Conservation (phyloP, 1,139 yeast genomes). For the Kodamaea sp. region DNA sequence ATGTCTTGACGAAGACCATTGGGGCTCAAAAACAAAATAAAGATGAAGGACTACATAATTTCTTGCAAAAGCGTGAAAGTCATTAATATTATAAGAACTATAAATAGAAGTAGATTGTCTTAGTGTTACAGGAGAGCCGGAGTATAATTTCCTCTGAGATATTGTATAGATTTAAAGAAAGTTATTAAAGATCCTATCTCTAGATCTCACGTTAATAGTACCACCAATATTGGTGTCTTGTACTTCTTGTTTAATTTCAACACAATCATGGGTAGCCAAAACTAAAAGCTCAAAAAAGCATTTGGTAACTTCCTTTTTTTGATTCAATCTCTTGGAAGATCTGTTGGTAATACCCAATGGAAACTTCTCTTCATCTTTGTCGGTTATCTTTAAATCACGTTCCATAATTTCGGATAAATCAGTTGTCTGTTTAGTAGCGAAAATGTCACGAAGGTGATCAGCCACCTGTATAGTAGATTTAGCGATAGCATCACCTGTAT, state of each 20-base stretch:
- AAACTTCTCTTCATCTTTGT: constrained; percentile 9
- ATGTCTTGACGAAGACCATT: constrained; percentile 12
- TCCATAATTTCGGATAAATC: constrained; percentile 42
- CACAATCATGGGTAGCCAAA: constrained; percentile 73
- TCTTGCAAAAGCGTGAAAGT: constrained; percentile 3
- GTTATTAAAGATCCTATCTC: constrained; percentile 44
- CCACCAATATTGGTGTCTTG: constrained; percentile 48
- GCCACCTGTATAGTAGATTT: constrained; percentile 59
- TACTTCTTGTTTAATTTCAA: constrained; percentile 54
- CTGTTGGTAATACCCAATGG: constrained; percentile 31
- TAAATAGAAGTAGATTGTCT: not conserved
- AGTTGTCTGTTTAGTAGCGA: constrained; percentile 21
- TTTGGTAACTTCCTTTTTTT: constrained; percentile 62
- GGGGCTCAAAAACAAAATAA: constrained; percentile 3
- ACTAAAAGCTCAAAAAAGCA: constrained; percentile 82
- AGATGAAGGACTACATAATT: constrained; percentile 11
- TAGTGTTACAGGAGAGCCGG: too few species aligned
- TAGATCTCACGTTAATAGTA: constrained; percentile 52
- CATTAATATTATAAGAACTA: not conserved
- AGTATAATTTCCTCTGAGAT: not conserved
- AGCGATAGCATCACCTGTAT: constrained; percentile 21
- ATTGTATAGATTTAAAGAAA: constrained; percentile 25
- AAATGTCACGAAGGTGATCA: constrained; percentile 39
- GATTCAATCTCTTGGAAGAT: constrained; percentile 24
- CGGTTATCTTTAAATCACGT: constrained; percentile 28